Evolutionary conservation across 768 basidiomycete species (phyloP), one percentile per base, ranked within the genome.

Genomic region (Rhodotorula paludigena): DNA sequence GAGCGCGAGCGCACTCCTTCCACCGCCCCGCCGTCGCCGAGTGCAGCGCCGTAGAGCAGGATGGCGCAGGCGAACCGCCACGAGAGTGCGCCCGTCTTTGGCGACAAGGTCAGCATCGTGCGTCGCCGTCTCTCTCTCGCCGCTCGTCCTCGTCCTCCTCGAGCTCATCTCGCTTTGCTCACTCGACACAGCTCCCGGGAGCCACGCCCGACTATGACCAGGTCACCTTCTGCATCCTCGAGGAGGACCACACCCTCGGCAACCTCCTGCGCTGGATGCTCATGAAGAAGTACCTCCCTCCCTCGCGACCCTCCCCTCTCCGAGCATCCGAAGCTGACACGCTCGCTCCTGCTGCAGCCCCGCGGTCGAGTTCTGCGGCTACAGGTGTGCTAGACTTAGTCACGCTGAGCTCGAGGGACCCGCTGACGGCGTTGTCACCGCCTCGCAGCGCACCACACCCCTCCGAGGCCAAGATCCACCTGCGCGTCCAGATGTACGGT

Each of bases 401-500:
- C n/a, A n/a, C n/a, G n/a, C n/a, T n/a, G n/a, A n/a, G n/a, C n/a
- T n/a, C n/a, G n/a, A n/a, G n/a, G n/a, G n/a, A n/a, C n/a, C n/a
- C n/a, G 18, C 25, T 20, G 41, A 56, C 52, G 52, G 21, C 35
- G 16, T 12, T 35, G 33, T 18, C 25, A 6, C 35, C 38, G 39
- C 21, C 25, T 9, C 35, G 2, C 73, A 90, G 89, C 74, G 88
- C 84, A 41, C 96, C 96, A 4, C 96, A 98, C 81, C 96, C 96
- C 6, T 96, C 94, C 16, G 96, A 99, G 81, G 89, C 90, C 73
- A 87, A 89, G 74, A 96, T 99, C 75, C 90, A 97, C 75, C 81
- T 98, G 35, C 89, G 96, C n/a, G 91, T 98, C 67, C 94, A 98
- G 84, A 98, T 98, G 94, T 96, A 97, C 74, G 92, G 92, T 97